Conservation (phyloP, 2,329 filamentous ascomycete genomes). For the Sporothrix protearum region DNA sequence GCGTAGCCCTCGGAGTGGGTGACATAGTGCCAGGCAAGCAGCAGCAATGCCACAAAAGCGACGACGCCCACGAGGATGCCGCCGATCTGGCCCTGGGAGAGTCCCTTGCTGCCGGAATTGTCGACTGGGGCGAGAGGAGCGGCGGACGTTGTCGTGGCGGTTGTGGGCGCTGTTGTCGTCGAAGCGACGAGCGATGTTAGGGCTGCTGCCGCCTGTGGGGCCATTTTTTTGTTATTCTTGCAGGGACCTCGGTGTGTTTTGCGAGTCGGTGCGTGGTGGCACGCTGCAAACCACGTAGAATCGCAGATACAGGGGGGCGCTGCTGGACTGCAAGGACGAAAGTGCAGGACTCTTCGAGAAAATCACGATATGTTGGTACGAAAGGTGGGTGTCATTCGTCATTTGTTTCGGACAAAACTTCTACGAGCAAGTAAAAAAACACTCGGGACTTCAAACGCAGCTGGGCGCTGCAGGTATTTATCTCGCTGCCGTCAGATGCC, state of each 20-base stretch:
- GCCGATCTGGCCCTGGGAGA: conserved; percentile 38
- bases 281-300: neutral
- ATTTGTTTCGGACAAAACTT: neutral
- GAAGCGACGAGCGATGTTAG: neutral
- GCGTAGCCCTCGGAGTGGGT: conserved; percentile 17
- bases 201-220: conserved; percentile 6
- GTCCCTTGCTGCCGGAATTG: neutral
- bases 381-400: neutral
- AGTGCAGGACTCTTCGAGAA: neutral
- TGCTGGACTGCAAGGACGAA: neutral
- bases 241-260: neutral
- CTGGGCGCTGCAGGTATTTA: neutral
- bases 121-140: neutral
- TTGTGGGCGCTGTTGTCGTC: neutral
- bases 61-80: conserved; percentile 42
- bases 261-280: neutral
- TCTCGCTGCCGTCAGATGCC: neutral
- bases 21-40: conserved; percentile 38
- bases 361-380: neutral
- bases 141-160: neutral
- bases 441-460: neutral
- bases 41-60: conserved; percentile 37
- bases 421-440: neutral
- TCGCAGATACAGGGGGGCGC: neutral
- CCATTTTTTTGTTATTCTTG: too few relatives aligned